Evolutionary conservation across 257 asterid species (phyloP), one percentile per base, ranked within the genome.

Genomic region (Asclepias syriaca): DNA sequence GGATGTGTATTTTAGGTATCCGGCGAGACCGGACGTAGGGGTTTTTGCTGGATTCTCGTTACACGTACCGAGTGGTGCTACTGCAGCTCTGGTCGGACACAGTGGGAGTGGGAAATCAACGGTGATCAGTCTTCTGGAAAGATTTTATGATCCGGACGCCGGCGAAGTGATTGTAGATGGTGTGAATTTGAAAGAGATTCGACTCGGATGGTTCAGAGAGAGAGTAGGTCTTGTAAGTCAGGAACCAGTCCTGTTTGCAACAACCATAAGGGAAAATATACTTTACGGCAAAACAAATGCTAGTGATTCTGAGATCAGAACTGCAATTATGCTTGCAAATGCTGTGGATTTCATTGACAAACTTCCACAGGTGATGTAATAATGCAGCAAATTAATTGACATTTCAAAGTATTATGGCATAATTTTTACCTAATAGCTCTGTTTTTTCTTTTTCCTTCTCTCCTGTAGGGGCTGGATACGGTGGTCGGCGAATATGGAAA

Each of bases 41-140:
- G 86, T 91, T 40, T 89, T 91, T 45, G 71, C 81, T 22, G 96
- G 92, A 8, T 77, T 91, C 75, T 86, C 90, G 0, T 27, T 91
- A 45, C 74, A 66, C 4, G 77, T 91, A 22, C 82, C 80, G 14
- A 76, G 70, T 27, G 90, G 97, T 66, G 81, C 70, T 50, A 86
- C 88, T 6, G 77, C 77, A n/a, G 97, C 96, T 32, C 75, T 91
- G 71, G 96, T 91, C 3, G 97, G 97, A 67, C 90, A 85, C 50
- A 91, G 97, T 71, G 97, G 97, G 68, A 91, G 97, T 51, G 97
- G 97, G 61, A 91, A 91, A 60, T 91, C 97, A 32, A 87, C 95
- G 0, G 83, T 87, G 6, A 81, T 89, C 55, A 84, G 88, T 75
- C 84, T 91, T 63, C 66, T 91, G 24, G 88, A 91, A 73, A 76